Percentiles rank a stretch among this genome's conserved stretches.
These are phyloP conservation scores for Pseudopithomyces chartarum DNA, from an alignment of 2,329 filamentous ascomycete species.

Conservation along the genomic window DNA sequence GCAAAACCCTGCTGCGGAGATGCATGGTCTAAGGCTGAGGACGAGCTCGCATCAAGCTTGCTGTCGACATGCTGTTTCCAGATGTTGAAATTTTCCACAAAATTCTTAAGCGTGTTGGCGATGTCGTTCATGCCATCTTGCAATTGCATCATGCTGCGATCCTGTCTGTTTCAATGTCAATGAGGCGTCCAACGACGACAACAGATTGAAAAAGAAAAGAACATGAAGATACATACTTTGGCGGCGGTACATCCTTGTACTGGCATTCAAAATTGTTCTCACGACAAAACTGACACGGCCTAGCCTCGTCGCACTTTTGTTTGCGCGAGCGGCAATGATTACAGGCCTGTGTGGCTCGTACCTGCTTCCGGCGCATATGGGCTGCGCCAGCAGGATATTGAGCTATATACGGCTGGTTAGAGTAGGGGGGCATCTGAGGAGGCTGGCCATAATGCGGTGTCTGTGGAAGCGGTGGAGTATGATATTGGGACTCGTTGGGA, in stretches of 20 bases:
- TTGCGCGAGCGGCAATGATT: slow-evolving; percentile 48
- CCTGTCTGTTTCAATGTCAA: slow-evolving; percentile 44
- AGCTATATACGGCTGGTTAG: slow-evolving; percentile 34
- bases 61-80: slow-evolving; percentile 41
- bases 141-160: slow-evolving; percentile 57
- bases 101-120: slow-evolving; percentile 34
- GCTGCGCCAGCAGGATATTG: slow-evolving; percentile 27
- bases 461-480: slow-evolving; percentile 32
- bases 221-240: slow-evolving; percentile 71
- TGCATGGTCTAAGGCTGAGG: slow-evolving; percentile 27
- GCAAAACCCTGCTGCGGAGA: slow-evolving; percentile 36
- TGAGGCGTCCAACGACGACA: not conserved
- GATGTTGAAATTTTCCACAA: slow-evolving; percentile 37
- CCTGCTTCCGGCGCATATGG: slow-evolving; percentile 40
- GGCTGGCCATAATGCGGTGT: slow-evolving; percentile 38
- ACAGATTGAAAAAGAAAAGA: not conserved
- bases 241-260: slow-evolving; percentile 88
- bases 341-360: slow-evolving; percentile 68
- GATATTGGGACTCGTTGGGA: slow-evolving; percentile 38
- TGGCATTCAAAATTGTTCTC: slow-evolving; percentile 85
- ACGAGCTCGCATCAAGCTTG: slow-evolving; percentile 23
- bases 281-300: slow-evolving; percentile 66
- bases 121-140: slow-evolving; percentile 50
- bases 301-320: slow-evolving; percentile 49
- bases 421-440: slow-evolving; percentile 24